Conservation (phyloP, 2,329 filamentous ascomycete genomes). For the Phialophora macrospora region DNA sequence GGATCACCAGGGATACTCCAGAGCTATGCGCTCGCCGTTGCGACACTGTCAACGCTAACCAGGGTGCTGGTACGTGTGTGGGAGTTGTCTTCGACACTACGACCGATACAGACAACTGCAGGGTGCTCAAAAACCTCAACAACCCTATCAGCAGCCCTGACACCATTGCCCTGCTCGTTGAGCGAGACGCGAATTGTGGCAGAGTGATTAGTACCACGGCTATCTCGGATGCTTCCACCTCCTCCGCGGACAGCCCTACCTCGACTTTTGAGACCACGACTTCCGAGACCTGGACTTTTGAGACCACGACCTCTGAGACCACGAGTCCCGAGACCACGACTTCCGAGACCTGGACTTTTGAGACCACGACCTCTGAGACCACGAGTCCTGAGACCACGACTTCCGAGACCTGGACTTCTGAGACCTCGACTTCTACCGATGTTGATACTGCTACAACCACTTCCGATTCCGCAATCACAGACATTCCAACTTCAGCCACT, state of each 20-base stretch:
- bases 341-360: too few relatives aligned
- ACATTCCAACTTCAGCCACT: neutral
- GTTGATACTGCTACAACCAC: neutral
- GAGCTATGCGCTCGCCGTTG: conserved; percentile 23
- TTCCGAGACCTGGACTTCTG: neutral
- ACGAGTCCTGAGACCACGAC: neutral
- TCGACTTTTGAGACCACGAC: neutral
- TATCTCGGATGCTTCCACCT: conserved; percentile 6
- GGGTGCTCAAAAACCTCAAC: conserved; percentile 19
- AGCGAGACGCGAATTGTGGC: conserved; percentile 21
- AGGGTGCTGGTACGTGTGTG: conserved; percentile 19
- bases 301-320: neutral
- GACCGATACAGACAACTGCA: conserved; percentile 22
- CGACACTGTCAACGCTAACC: conserved; percentile 21
- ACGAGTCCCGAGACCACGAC: neutral
- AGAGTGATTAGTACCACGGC: conserved; percentile 7
- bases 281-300: neutral
- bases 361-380: too few relatives aligned
- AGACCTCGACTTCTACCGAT: neutral
- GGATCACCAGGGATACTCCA: conserved; percentile 14
- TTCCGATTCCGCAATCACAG: neutral
- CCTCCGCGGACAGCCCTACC: neutral
- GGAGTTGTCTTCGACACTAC: conserved; percentile 28
- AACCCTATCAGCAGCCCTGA: conserved; percentile 6
- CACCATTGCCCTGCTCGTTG: conserved; percentile 18